These are phyloP conservation scores for Vanrija sp. DNA, from an alignment of 1,284 basidiomycete species.

Conservation along the genomic window DNA sequence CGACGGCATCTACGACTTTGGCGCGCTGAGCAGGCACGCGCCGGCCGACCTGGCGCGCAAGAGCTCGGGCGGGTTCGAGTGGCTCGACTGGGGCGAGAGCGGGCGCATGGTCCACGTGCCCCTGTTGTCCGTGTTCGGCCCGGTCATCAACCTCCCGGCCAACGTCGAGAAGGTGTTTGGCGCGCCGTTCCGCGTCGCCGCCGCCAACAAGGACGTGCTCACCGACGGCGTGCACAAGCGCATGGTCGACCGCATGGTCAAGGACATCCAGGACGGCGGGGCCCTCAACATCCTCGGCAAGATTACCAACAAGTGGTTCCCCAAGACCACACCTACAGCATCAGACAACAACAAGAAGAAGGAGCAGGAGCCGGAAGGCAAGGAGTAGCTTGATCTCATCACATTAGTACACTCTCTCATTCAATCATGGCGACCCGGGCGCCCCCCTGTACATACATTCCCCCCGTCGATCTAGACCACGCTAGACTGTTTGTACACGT, in stretches of 20 bases:
- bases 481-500: neutral
- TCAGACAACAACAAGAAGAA: conserved; percentile 7
- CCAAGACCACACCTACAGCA: neutral
- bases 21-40: conserved; percentile 25
- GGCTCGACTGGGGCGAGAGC: conserved; percentile 38
- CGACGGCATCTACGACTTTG: conserved; percentile 43
- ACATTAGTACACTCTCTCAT: no score
- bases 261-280: conserved; percentile 22
- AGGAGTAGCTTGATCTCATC: conserved; percentile 8
- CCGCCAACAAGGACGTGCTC: conserved; percentile 25
- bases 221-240: conserved; percentile 31
- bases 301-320: conserved; percentile 7
- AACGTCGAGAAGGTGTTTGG: conserved; percentile 20
- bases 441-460: neutral
- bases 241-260: conserved; percentile 1
- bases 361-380: conserved; percentile 18
- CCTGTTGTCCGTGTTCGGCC: conserved; percentile 31
- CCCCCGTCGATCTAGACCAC: neutral
- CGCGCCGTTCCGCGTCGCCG: conserved; percentile 29
- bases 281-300: conserved; percentile 27
- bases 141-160: conserved; percentile 23
- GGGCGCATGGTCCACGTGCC: conserved; percentile 42
- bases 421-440: neutral
- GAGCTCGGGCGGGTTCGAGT: conserved; percentile 21
- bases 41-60: conserved; percentile 10